These are phyloP conservation scores for Kluyveromyces lactis DNA, from an alignment of 805 yeast genomes.

Conservation along the genomic window DNA sequence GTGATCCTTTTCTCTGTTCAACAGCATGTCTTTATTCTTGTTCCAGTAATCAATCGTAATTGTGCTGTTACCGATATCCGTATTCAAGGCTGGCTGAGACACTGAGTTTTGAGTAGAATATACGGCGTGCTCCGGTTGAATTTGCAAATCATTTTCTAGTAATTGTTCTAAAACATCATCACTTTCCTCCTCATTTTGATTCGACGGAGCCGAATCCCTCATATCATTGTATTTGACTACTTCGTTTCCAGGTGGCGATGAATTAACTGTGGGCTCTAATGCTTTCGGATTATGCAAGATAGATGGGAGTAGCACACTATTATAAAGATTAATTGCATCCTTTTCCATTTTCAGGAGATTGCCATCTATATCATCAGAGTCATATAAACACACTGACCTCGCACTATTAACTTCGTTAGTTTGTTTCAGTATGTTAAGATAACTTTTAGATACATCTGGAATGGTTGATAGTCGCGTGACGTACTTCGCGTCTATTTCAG, in stretches of 20 bases:
- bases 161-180: neutral
- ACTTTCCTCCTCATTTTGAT: neutral
- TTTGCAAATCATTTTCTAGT: conserved; percentile 12
- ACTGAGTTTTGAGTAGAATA: neutral
- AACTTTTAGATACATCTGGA: conserved; percentile 23
- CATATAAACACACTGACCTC: neutral
- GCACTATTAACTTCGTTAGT: conserved; percentile 1
- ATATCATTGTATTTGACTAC: neutral
- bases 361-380: conserved; percentile 3
- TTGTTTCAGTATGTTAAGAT: conserved; percentile 11
- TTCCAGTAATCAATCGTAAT: conserved; percentile 22
- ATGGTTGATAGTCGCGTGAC: conserved; percentile 25
- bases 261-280: neutral
- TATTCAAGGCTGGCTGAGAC: neutral
- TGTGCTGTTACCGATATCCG: conserved; percentile 1
- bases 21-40: conserved; percentile 11
- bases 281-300: conserved; percentile 10
- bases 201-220: conserved; percentile 4
- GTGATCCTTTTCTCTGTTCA: conserved; percentile 11
- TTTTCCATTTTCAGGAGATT: conserved; percentile 18
- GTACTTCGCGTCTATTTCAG: conserved; percentile 8
- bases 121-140: conserved; percentile 11
- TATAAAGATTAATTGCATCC: conserved; percentile 23
- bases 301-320: conserved; percentile 27
- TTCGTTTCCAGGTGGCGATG: neutral